Conservation (phyloP, 257 asterid genomes). For the Forsythia suspensa region DNA sequence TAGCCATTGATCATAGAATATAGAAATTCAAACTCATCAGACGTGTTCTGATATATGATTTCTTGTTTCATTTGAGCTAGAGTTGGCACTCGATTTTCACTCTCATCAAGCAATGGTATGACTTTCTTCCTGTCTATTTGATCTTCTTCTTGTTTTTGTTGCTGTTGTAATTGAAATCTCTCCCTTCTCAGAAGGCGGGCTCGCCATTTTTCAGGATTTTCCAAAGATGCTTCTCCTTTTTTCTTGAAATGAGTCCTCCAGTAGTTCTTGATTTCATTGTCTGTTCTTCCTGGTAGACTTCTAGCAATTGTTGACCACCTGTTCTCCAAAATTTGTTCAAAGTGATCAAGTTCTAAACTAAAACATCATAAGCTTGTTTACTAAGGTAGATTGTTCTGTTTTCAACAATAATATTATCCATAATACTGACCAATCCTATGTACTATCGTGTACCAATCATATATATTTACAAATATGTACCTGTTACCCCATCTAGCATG, state of each 20-base stretch:
- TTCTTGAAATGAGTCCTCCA: conserved; percentile 94
- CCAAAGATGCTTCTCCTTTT: conserved; percentile 32
- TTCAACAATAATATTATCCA: too few relatives aligned
- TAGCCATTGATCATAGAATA: conserved; percentile 41
- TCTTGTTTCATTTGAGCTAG: conserved; percentile 45
- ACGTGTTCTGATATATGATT: conserved; percentile 3
- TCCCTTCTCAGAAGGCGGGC: conserved; percentile 57
- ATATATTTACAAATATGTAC: conserved; percentile 28
- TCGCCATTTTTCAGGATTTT: conserved; percentile 38
- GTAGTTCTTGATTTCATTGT: conserved; percentile 78
- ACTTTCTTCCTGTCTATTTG: conserved; percentile 40
- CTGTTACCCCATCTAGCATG: conserved; percentile 96
- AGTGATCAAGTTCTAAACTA: not conserved
- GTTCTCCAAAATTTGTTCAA: not conserved
- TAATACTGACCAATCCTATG: too few relatives aligned
- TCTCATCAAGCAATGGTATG: conserved; percentile 42
- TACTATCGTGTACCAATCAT: too few relatives aligned
- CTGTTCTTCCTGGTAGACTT: conserved; percentile 80
- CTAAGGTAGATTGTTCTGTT: not conserved
- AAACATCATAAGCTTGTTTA: not conserved
- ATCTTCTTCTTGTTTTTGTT: conserved; percentile 23
- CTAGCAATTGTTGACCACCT: conserved; percentile 94
- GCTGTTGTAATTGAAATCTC: conserved; percentile 57
- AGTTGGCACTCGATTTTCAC: conserved; percentile 22
- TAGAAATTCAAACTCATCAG: conserved; percentile 27